Conservation (phyloP, 129 eudicot species). For the Apium graveolens region DNA sequence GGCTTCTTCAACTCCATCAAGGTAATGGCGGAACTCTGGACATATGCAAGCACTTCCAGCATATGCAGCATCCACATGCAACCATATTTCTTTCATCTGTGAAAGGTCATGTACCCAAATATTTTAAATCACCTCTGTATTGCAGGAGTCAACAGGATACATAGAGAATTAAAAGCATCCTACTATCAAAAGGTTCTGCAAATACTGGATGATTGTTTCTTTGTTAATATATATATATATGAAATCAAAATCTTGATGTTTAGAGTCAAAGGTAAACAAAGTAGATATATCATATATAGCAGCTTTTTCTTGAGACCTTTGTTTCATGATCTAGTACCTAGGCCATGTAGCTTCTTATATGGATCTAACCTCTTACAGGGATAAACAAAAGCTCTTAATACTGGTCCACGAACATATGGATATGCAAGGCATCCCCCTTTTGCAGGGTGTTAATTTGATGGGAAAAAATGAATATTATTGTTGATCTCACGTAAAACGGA, state of each 20-base stretch:
- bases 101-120: constrained; percentile 15
- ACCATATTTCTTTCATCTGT: constrained; percentile 76
- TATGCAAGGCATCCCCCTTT: not conserved
- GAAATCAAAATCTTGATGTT: not conserved
- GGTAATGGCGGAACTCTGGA: constrained; percentile 75
- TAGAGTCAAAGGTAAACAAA: not conserved
- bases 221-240: not conserved
- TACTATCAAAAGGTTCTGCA: not conserved
- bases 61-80: constrained; percentile 97
- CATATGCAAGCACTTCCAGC: constrained; percentile 99
- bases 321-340: not conserved
- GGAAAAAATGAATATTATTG: not conserved
- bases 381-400: not conserved
- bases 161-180: not conserved
- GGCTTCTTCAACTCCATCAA: constrained; percentile 88
- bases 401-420: not conserved
- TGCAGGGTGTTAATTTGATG: not conserved
- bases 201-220: not conserved
- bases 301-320: not conserved
- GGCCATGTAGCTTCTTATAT: not conserved
- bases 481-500: not conserved
- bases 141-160: not conserved
- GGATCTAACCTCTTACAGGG: not conserved
- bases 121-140: not conserved
- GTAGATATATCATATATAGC: not conserved